Base-by-base conservation (phyloP, 176 grass and related monocot species). In the Phyllostachys edulis region DNA sequence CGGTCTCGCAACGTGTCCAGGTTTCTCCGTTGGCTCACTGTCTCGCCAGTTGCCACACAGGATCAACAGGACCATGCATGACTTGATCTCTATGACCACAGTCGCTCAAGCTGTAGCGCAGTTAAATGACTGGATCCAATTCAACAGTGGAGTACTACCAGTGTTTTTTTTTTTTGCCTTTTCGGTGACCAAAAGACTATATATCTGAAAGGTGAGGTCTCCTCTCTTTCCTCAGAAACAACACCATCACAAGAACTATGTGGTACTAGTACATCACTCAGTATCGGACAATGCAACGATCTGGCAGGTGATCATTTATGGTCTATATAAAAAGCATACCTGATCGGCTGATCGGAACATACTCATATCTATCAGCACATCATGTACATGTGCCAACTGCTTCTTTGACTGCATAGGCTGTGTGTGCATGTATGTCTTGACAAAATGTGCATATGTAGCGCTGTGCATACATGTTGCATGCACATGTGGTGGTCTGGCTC, bases 371-470 rank as follows among this genome's bases (percentile, higher is more conserved):
- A 12, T 32, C 60, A 4, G 49, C 61, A 49, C 38, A 75, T 67
- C 38, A 37, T 18, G 38, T 1, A 34, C 61, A 18, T 18, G 84
- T 15, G 45, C 69, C 77, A 75, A 23, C 78, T 21, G 60, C 69
- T 73, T 81, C 69, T 46, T 56, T 87, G 69, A 81, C 69, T 56
- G 12, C 60, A n/a, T 3, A 29, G 12, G 66, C 65, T 68, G 34
- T 26, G 23, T 39, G 2, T 34, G 32, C 32, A 36, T 7, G 21
- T 16, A 1, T 13, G 45, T 67, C 36, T 55, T 56, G 23, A 49
- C 63, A 77, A 77, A 34, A 75, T 41, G 12, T 17, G 61, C 60
- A 27, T 29, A n/a, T 34, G 49, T 20, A 41, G 36, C 64, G 44
- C 3, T 47, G 52, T 27, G 67, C 2, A 14, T 34, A 34, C 32